A percentile compares a stretch with the other conserved stretches of the same genome.
Conservation (phyloP, 169 alveolate species). For the Babesia sp. region DNA sequence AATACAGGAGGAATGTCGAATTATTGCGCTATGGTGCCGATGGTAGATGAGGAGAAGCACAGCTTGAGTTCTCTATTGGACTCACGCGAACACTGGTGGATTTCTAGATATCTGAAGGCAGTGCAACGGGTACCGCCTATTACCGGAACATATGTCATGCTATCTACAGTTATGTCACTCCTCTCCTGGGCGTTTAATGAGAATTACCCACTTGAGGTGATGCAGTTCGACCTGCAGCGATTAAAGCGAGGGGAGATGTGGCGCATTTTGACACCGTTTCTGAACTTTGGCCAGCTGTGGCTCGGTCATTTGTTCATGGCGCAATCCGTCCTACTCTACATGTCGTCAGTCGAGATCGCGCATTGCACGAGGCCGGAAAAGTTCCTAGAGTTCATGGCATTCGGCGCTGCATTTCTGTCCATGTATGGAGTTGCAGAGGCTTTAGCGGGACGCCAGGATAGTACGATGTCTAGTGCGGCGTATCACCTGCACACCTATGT, state of each 20-base stretch:
- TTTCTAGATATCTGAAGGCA: constrained; percentile 11
- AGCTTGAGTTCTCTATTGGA: constrained; percentile 10
- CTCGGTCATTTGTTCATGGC: constrained; percentile 71
- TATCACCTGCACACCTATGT: constrained; percentile 72
- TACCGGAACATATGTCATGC: constrained; percentile 26
- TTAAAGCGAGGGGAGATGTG: constrained; percentile 69
- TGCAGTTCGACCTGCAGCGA: constrained; percentile 60
- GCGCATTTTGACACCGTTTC: constrained; percentile 74
- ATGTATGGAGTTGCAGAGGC: constrained; percentile 62
- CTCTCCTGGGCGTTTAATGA: constrained; percentile 46
- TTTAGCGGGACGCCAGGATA: constrained; percentile 46
- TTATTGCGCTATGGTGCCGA: background rate
- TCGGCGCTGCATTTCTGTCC: constrained; percentile 63
- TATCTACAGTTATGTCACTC: constrained; percentile 36
- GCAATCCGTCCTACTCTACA: constrained; percentile 66
- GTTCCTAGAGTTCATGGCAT: constrained; percentile 67
- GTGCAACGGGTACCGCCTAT: constrained; percentile 54
- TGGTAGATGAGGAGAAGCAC: background rate
- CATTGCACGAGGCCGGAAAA: constrained; percentile 73
- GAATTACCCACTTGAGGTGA: constrained; percentile 34
- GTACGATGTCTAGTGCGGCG: constrained; percentile 36
- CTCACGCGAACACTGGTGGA: constrained; percentile 51
- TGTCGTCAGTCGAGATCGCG: constrained; percentile 76
- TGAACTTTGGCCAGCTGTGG: constrained; percentile 74
- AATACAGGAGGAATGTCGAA: background rate